Evolutionary conservation across 805 yeast genomes (phyloP), one percentile per base, ranked within the genome.

Genomic region (Cyberlindnera lachancei): DNA sequence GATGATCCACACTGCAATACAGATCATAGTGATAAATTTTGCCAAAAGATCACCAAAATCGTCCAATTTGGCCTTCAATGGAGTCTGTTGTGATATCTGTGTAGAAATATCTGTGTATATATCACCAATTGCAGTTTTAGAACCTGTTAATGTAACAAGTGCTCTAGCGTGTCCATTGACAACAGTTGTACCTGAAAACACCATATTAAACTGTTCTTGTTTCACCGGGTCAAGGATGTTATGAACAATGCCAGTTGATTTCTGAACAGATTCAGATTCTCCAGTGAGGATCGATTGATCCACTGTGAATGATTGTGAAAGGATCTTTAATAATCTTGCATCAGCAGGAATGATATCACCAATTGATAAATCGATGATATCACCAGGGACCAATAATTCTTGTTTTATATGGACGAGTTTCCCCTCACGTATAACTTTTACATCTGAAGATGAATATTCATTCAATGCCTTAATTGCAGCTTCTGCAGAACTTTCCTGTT

Each of bases 211-310:
- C 30, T 55, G 56, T 23, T 52, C 53, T 36, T 66, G 69, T 26
- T 52, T 44, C 29, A 62, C 70, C 13, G 65, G 52, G 15, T 52
- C 50, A 3, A 27, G 26, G 27, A 59, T 63, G 20, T 55, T 7
- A n/a, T n/a, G n/a, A 3, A 58, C 40, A 1, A 40, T 19, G 6
- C 35, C 41, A 1, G 38, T 31, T n/a, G 37, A 44, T 47, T 52
- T 69, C 52, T 29, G 59, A 4, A 71, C 70, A 13, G 61, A 45
- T 34, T 54, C 63, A 28, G 52, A 63, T 42, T 68, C 74, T 42
- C 75, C 75, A 14, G 75, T 69, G 20, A 69, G 55, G 13, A 68
- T 57, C 6, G 73, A 61, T 33, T 69, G 59, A 46, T 69, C 74
- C 39, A 67, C 58, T 18, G 59, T 45, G 14, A 68, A 49, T 25